Evolutionary conservation across 352 stramenopile species (phyloP), one percentile per base, ranked within the genome.

Genomic region (Phytophthora cryptogea): DNA sequence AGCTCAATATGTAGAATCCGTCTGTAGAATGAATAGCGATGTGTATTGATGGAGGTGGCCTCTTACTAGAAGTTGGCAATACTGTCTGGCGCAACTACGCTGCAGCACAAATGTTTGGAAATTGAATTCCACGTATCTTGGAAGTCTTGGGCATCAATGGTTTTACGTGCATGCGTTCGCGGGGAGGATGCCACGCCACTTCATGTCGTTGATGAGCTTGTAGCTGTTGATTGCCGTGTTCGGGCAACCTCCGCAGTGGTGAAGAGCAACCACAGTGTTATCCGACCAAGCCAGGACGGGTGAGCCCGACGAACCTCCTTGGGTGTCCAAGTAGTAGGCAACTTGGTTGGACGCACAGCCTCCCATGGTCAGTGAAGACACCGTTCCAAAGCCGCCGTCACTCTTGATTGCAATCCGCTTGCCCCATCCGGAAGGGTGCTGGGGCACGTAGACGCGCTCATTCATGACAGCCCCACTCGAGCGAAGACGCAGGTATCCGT

Each of bases 221-320:
- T 87, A 60, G 40, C 55, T 75, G 63, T 88, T 90, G 37, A 92
- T 80, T 3, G 78, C 83, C 6, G 77, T 88, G 58, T 94, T 94
- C 7, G 78, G 80, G 31, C 85, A 94, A 0, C 82, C 85, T 2
- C 85, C 85, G 37, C 83, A 94, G 59, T 92, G 84, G 55, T 92
- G 82, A 5, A 94, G 65, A 10, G 63, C 85, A 1, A 92, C 61
- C 4, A 92, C 85, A 1, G 47, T 32, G 36, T 92, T 89, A 54
- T 94, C 82, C 0, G 17, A 54, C 46, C 53, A 81, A n/a, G 77
- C 51, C 32, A 93, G 60, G n/a, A 93, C 68, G 0, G 84, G 84
- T 7, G 84, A 92, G 1, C 84, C 84, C 0, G 82, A 94, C 11
- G 85, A 90, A 1, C 85, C 85, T 1, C 76, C 83, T 13, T 80